Conservation (phyloP, 2,329 filamentous ascomycete genomes). For the Diaporthe caulivora region DNA sequence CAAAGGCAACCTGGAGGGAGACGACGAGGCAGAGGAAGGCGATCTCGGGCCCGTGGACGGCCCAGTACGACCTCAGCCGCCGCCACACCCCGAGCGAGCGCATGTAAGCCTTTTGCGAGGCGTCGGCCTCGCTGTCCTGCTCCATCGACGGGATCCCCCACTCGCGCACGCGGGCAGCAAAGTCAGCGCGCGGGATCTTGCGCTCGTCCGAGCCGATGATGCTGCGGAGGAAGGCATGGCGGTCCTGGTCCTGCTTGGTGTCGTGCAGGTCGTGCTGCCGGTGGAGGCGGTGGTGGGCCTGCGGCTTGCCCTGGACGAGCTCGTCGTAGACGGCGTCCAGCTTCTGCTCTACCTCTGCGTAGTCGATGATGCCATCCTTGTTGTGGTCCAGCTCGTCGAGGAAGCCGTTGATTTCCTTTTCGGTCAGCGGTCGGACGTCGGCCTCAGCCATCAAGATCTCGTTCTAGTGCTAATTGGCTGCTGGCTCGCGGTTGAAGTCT, state of each 20-base stretch:
- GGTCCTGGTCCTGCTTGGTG: slow-evolving; percentile 52
- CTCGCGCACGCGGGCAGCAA: slow-evolving; percentile 55
- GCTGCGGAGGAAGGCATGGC: slow-evolving; percentile 64
- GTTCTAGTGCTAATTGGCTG: neutral
- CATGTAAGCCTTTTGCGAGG: slow-evolving; percentile 62
- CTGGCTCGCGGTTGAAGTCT: neutral
- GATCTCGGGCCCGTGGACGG: slow-evolving; percentile 65
- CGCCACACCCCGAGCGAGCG: slow-evolving; percentile 59
- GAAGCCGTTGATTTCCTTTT: slow-evolving; percentile 65
- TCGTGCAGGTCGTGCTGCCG: slow-evolving; percentile 43
- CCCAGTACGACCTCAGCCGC: slow-evolving; percentile 64
- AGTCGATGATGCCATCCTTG: slow-evolving; percentile 64
- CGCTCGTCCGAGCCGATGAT: slow-evolving; percentile 59
- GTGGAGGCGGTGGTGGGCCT: slow-evolving; percentile 59
- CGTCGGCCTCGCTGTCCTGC: slow-evolving; percentile 45
- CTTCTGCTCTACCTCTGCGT: slow-evolving; percentile 64
- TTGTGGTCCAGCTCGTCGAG: slow-evolving; percentile 65
- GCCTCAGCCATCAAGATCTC: neutral
- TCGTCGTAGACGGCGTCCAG: slow-evolving; percentile 65
- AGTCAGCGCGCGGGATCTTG: slow-evolving; percentile 60
- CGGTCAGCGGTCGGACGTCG: slow-evolving; percentile 52
- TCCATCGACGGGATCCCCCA: slow-evolving; percentile 51
- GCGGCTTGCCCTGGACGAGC: slow-evolving; percentile 55
- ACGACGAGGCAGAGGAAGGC: slow-evolving; percentile 63
- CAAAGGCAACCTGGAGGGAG: slow-evolving; percentile 62